Evolutionary conservation across 2,329 filamentous ascomycete species (phyloP).

Genomic region (Colletotrichum gigasporum): DNA sequence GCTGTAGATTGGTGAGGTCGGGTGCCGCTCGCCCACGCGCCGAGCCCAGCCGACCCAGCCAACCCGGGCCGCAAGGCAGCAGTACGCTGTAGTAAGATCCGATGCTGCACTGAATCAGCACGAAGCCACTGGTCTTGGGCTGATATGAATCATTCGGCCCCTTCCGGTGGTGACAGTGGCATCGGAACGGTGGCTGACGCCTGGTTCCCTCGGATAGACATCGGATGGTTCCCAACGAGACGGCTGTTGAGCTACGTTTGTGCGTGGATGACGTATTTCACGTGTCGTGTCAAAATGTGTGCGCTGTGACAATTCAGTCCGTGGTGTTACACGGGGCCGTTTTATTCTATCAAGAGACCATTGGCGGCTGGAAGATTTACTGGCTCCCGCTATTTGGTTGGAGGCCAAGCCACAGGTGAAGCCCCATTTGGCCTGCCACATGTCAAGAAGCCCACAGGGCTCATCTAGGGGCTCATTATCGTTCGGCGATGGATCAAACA

Average conservation of each 20-base stretch:
- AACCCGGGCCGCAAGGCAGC: too few relatives aligned
- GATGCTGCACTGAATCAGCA: not conserved
- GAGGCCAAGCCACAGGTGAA: not conserved
- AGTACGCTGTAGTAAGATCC: too few relatives aligned
- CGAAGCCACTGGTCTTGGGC: not conserved
- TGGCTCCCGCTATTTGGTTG: not conserved
- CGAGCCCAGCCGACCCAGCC: too few relatives aligned
- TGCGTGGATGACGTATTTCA: not conserved
- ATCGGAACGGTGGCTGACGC: not conserved
- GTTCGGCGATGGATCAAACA: too few relatives aligned
- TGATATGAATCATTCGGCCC: conserved; percentile 1
- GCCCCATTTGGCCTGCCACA: not conserved
- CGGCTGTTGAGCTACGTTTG: not conserved
- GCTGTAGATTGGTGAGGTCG: conserved; percentile 16
- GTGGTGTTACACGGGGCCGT: not conserved
- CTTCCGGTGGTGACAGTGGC: not conserved
- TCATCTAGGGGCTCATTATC: too few relatives aligned
- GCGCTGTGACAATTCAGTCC: not conserved
- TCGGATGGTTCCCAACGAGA: not conserved
- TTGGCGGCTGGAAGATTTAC: not conserved
- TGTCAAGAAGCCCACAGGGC: too few relatives aligned
- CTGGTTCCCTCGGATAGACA: not conserved
- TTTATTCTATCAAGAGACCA: not conserved
- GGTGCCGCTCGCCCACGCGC: too few relatives aligned
- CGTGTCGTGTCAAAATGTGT: not conserved